phyloP scores from a whole-genome alignment of 108 stramenopile species.

The Bacterosira constricta region DNA sequence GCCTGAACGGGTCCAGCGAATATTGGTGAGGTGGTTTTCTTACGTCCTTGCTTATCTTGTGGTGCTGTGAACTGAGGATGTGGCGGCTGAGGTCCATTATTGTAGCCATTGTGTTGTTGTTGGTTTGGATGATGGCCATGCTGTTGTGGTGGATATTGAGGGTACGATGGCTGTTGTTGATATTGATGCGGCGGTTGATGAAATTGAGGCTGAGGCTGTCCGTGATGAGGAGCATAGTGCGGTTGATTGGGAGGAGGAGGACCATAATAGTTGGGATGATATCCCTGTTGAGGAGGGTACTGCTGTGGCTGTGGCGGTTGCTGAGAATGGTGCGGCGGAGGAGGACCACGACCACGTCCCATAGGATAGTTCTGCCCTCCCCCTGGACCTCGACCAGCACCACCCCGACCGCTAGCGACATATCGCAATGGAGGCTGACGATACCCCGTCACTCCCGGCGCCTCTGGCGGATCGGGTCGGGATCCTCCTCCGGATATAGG shows the following conservation, averaged over 20 bases:
- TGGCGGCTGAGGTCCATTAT: conserved; percentile 4
- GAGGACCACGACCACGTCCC: conserved; percentile 1
- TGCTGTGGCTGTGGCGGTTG: neutral
- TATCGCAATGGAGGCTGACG: conserved; percentile 50
- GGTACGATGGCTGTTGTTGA: conserved; percentile 23
- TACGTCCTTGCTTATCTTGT: conserved; percentile 9
- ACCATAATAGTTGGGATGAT: neutral
- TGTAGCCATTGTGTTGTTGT: neutral
- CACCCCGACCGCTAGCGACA: conserved; percentile 13
- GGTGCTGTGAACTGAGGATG: neutral
- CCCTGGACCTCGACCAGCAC: conserved; percentile 13
- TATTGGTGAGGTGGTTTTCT: neutral
- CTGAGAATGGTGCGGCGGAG: conserved; percentile 9
- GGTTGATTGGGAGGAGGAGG: neutral
- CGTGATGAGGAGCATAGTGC: neutral
- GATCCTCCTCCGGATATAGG: neutral
- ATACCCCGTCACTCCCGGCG: conserved; percentile 46
- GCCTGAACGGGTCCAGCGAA: neutral
- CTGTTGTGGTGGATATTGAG: conserved; percentile 18
- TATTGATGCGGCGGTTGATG: conserved; percentile 16
- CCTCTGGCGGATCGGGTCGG: conserved; percentile 45
- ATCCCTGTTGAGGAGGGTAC: neutral
- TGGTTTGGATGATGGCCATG: neutral
- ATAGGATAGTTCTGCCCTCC: no score
- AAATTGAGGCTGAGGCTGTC: neutral